A percentile compares a stretch with the other conserved stretches of the same genome.
Evolutionary conservation across 129 eudicot species (phyloP).

Genomic region (Glebionis coronaria): DNA sequence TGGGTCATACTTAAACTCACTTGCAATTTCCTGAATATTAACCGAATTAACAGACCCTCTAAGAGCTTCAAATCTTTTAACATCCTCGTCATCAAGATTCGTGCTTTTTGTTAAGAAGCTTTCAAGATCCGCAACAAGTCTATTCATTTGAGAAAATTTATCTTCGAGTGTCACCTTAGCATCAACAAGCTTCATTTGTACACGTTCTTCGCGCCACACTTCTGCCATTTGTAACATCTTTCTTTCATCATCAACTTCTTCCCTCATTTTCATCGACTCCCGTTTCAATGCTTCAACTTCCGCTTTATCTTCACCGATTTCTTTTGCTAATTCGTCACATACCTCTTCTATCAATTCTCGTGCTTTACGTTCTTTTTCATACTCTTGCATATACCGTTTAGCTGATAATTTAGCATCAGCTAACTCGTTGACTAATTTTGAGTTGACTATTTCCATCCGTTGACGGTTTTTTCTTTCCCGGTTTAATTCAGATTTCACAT

Average conservation of each 20-base stretch:
- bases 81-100: slow-evolving; percentile 38
- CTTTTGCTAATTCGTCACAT: slow-evolving; percentile 93
- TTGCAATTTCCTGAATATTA: slow-evolving; percentile 48
- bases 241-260: slow-evolving; percentile 97
- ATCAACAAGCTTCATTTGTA: slow-evolving; percentile 89
- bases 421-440: slow-evolving; percentile 73
- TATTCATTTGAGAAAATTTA: slow-evolving; percentile 66
- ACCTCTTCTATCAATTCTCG: slow-evolving; percentile 80
- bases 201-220: slow-evolving; percentile 99
- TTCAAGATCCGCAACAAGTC: slow-evolving; percentile 50
- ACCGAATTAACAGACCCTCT: slow-evolving; percentile 48
- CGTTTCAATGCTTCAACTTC: slow-evolving; percentile 79
- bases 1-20: slow-evolving; percentile 75
- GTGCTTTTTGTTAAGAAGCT: slow-evolving; percentile 49
- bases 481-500: slow-evolving; percentile 57
- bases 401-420: slow-evolving; percentile 65
- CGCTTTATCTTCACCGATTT: slow-evolving; percentile 88
- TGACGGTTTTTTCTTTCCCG: slow-evolving; percentile 78
- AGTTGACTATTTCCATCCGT: slow-evolving; percentile 70
- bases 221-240: slow-evolving; percentile 97
- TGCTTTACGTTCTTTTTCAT: slow-evolving; percentile 75
- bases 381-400: slow-evolving; percentile 78
- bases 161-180: slow-evolving; percentile 86
- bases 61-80: slow-evolving; percentile 54
- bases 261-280: slow-evolving; percentile 68